These are phyloP conservation scores for Capillidium heterosporum DNA, from an alignment of 371 early-diverging fungal genomes.

Conservation along the genomic window DNA sequence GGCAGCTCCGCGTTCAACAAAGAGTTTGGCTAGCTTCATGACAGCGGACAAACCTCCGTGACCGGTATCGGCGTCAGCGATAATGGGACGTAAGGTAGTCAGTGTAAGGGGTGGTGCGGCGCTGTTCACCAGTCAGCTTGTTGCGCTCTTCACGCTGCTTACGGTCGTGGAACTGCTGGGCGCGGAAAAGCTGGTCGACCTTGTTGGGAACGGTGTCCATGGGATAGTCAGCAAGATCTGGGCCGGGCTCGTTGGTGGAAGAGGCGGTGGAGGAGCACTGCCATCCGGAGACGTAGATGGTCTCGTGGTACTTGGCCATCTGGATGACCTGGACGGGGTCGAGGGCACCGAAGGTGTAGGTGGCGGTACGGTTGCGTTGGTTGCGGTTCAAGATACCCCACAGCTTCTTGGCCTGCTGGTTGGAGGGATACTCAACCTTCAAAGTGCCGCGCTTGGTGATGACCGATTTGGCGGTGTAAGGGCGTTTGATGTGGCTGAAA, in stretches of 20 bases:
- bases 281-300: conserved; percentile 96
- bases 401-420: conserved; percentile 82
- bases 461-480: conserved; percentile 81
- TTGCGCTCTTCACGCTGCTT: conserved; percentile 86
- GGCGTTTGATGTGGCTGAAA: conserved; percentile 68
- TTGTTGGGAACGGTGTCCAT: conserved; percentile 98
- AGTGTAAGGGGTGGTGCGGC: conserved; percentile 49
- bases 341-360: conserved; percentile 87
- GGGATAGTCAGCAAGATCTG: conserved; percentile 97
- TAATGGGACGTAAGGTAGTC: conserved; percentile 91
- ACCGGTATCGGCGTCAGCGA: conserved; percentile 97
- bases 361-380: conserved; percentile 55
- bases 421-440: conserved; percentile 52
- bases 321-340: conserved; percentile 91
- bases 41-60: conserved; percentile 84
- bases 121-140: conserved; percentile 38
- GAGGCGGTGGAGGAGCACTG: conserved; percentile 96
- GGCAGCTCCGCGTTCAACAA: conserved; percentile 84
- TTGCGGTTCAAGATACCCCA: conserved; percentile 68
- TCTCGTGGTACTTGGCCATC: conserved; percentile 95
- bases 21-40: conserved; percentile 87
- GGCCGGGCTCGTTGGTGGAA: conserved; percentile 94
- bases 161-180: conserved; percentile 95
- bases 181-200: conserved; percentile 95
- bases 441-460: conserved; percentile 81